phyloP scores from a whole-genome alignment of 768 basidiomycete genomes.

The Leccinum boreale region DNA sequence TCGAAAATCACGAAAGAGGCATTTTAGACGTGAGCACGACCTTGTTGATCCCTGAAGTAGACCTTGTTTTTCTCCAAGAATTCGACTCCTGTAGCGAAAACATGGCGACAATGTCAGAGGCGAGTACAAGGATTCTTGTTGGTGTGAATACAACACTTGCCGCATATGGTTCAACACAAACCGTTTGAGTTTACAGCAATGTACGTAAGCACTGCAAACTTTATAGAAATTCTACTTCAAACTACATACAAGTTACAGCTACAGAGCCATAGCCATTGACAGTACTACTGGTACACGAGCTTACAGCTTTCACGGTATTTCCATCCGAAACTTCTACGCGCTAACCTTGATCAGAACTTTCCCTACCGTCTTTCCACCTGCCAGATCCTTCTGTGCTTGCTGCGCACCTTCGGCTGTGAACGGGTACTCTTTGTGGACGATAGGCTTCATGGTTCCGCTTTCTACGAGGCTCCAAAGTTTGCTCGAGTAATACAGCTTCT shows the following conservation, averaged over 20 bases:
- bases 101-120: conserved; percentile 20
- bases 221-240: too few species aligned
- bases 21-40: conserved; percentile 21
- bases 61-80: conserved; percentile 23
- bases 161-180: neutral
- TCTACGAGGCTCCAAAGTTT: conserved; percentile 62
- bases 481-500: conserved; percentile 61
- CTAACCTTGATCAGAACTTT: conserved; percentile 80
- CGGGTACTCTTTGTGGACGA: conserved; percentile 73
- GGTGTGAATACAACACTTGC: conserved; percentile 25
- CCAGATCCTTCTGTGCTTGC: conserved; percentile 76
- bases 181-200: too few species aligned
- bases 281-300: neutral
- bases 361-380: conserved; percentile 73
- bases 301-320: neutral
- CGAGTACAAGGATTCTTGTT: conserved; percentile 23
- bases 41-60: conserved; percentile 15
- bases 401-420: conserved; percentile 79
- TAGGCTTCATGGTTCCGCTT: conserved; percentile 59
- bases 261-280: neutral
- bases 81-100: conserved; percentile 13
- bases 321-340: conserved; percentile 4
- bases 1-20: neutral
- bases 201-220: neutral
- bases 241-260: neutral